A percentile compares a stretch with the other conserved stretches of the same genome.
Evolutionary conservation across 768 basidiomycete species (phyloP).

Genomic region (Pleurotus eryngii): DNA sequence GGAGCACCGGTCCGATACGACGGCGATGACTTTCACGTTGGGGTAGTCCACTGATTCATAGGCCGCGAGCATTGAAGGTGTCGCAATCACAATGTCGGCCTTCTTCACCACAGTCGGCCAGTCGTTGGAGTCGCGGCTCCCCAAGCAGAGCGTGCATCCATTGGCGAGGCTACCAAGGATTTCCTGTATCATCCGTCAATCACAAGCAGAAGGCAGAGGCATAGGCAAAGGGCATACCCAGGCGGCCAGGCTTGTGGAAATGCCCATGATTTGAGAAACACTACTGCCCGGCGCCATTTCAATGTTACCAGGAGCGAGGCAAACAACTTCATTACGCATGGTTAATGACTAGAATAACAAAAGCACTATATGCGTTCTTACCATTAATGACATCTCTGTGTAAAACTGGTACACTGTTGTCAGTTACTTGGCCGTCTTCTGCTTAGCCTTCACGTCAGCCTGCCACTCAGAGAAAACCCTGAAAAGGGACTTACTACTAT

Average conservation of each 20-base stretch:
- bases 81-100: constrained; percentile 51
- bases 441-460: constrained; percentile 18
- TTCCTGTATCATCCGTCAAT: constrained; percentile 22
- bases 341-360: not conserved
- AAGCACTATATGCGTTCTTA: constrained; percentile 23
- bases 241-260: constrained; percentile 65
- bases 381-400: constrained; percentile 32
- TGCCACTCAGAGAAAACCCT: not conserved
- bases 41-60: constrained; percentile 52
- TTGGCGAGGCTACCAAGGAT: constrained; percentile 49
- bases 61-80: constrained; percentile 45
- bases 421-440: constrained; percentile 18
- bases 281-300: constrained; percentile 53
- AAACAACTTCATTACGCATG: not conserved
- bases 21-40: constrained; percentile 49
- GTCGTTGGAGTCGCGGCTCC: constrained; percentile 46
- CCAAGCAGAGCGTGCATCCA: constrained; percentile 48
- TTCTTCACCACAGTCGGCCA: constrained; percentile 46
- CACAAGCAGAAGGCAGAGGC: not conserved
- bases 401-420: constrained; percentile 43
- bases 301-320: constrained; percentile 45
- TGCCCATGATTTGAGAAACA: constrained; percentile 59
- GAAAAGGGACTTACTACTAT: constrained; percentile 11
- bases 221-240: constrained; percentile 29
- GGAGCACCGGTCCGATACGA: constrained; percentile 55